Conservation (phyloP, 257 asterid species). For the Euphrasia confusa region DNA sequence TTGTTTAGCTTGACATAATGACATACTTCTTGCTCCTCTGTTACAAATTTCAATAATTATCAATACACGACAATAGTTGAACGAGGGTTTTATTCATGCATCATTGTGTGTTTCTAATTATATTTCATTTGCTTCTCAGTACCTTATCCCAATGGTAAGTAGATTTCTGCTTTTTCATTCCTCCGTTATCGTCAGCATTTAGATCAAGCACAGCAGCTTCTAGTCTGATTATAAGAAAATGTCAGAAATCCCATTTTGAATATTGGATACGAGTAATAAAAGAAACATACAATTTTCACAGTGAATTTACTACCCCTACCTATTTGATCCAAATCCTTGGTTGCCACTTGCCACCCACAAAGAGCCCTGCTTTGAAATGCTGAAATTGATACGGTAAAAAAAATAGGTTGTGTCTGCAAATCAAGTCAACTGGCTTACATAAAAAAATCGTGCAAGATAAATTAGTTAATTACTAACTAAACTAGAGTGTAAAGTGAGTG, state of each 20-base stretch:
- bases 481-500: slow-evolving; percentile 3
- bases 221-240: slow-evolving; percentile 47
- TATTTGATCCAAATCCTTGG: slow-evolving; percentile 68
- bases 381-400: slow-evolving; percentile 34
- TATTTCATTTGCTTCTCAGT: slow-evolving; percentile 14
- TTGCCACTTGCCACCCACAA: slow-evolving; percentile 61
- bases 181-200: slow-evolving; percentile 72
- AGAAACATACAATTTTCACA: neutral
- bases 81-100: neutral
- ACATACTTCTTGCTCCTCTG: slow-evolving; percentile 93
- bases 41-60: slow-evolving; percentile 24
- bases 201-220: slow-evolving; percentile 89
- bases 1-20: slow-evolving; percentile 86
- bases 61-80: slow-evolving; percentile 9
- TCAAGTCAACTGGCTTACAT: slow-evolving; percentile 6
- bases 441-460: neutral
- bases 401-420: neutral
- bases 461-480: slow-evolving; percentile 12
- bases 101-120: neutral
- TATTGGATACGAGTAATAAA: neutral
- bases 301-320: slow-evolving; percentile 35
- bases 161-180: slow-evolving; percentile 70
- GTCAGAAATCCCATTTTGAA: slow-evolving; percentile 11
- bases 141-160: slow-evolving; percentile 94
- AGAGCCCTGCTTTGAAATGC: slow-evolving; percentile 97